Conservation (phyloP, 306 rosid species). For the Prosopis cineraria region DNA sequence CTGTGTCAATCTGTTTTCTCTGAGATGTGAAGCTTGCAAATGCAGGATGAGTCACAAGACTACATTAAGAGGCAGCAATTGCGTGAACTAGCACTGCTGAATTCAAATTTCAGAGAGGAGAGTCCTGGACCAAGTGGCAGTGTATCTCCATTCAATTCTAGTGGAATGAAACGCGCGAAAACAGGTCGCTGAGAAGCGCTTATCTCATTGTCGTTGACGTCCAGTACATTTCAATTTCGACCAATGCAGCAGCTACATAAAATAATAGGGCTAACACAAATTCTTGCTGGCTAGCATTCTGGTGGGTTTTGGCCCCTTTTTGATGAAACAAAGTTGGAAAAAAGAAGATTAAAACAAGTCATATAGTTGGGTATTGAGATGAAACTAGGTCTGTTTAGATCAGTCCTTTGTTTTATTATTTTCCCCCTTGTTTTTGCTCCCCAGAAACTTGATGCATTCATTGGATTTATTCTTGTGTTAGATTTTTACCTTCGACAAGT, state of each 20-base stretch:
- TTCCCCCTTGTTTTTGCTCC: neutral
- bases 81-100: slow-evolving; percentile 87
- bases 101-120: slow-evolving; percentile 90
- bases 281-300: slow-evolving; percentile 72
- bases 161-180: slow-evolving; percentile 96
- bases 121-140: slow-evolving; percentile 93
- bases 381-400: slow-evolving; percentile 67
- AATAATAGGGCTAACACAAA: slow-evolving; percentile 61
- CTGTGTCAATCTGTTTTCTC: neutral
- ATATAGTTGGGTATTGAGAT: slow-evolving; percentile 58
- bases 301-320: slow-evolving; percentile 51
- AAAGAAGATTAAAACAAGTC: slow-evolving; percentile 35
- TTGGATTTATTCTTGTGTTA: slow-evolving; percentile 97
- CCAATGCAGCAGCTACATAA: slow-evolving; percentile 47
- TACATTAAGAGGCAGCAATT: slow-evolving; percentile 88
- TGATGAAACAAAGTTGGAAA: slow-evolving; percentile 41
- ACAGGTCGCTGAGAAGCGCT: slow-evolving; percentile 68
- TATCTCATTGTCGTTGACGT: slow-evolving; percentile 34
- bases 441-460: slow-evolving; percentile 64
- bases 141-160: slow-evolving; percentile 89
- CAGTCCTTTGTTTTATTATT: slow-evolving; percentile 36
- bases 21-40: slow-evolving; percentile 32
- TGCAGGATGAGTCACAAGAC: slow-evolving; percentile 95
- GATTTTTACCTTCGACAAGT: slow-evolving; percentile 57
- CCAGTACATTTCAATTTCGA: slow-evolving; percentile 41